These are phyloP conservation scores for Catharanthus roseus DNA, from an alignment of 257 asterid genomes.

Conservation along the genomic window DNA sequence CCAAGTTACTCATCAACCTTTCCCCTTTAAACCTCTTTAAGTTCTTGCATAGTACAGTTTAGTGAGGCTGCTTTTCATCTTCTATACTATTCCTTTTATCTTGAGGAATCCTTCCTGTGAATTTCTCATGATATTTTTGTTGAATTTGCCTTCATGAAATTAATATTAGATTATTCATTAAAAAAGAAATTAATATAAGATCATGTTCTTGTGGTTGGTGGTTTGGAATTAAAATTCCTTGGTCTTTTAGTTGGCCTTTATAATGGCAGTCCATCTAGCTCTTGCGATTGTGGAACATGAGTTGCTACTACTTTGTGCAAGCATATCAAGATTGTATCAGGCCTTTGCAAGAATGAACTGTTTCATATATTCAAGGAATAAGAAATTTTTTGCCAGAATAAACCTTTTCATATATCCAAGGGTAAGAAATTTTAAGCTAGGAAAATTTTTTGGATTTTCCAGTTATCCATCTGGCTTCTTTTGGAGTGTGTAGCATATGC, in stretches of 20 bases:
- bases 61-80: not conserved
- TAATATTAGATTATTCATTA: not conserved
- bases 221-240: not conserved
- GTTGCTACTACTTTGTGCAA: conserved; percentile 5
- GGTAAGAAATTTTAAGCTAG: not conserved
- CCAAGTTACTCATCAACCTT: not conserved
- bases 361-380: not conserved
- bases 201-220: not conserved
- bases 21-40: not conserved
- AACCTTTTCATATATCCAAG: not conserved
- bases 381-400: not conserved
- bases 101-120: not conserved
- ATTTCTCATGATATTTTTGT: not conserved
- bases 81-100: not conserved
- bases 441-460: conserved; percentile 3
- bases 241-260: not conserved
- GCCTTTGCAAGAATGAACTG: not conserved
- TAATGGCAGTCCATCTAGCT: not conserved
- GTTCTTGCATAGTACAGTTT: not conserved
- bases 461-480: too few relatives aligned
- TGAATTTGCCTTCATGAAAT: not conserved
- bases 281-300: not conserved
- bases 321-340: not conserved
- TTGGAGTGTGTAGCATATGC: too few relatives aligned
- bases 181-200: not conserved